phyloP scores from a whole-genome alignment of 169 alveolate genomes.

The Miamiensis avidus region DNA sequence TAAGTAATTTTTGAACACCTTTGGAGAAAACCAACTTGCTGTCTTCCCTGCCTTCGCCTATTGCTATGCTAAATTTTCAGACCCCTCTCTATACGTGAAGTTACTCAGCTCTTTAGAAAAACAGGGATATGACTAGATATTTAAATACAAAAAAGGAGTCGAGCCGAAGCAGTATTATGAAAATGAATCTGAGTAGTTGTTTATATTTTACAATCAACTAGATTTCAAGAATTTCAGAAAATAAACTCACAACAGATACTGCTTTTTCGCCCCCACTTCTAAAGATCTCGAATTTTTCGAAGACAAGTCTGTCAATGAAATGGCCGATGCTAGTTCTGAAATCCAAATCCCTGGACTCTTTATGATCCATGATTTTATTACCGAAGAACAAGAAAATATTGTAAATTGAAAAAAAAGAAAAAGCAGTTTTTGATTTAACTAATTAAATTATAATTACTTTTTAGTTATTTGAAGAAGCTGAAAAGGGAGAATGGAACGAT shows the following conservation, averaged over 20 bases:
- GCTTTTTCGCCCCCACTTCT: background rate
- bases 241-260: background rate
- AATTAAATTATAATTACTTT: slow-evolving; percentile 24
- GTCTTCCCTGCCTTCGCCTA: slow-evolving; percentile 21
- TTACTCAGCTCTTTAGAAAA: background rate
- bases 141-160: background rate
- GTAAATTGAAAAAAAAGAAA: slow-evolving; percentile 20
- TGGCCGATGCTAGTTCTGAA: slow-evolving; percentile 50
- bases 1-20: background rate
- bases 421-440: background rate
- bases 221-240: background rate
- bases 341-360: slow-evolving; percentile 60
- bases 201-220: background rate
- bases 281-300: background rate
- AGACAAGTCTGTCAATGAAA: slow-evolving; percentile 27
- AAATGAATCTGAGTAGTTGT: background rate
- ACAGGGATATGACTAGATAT: background rate
- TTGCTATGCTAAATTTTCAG: slow-evolving; percentile 16
- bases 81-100: too few species aligned
- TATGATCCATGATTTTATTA: slow-evolving; percentile 57
- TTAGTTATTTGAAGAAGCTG: slow-evolving; percentile 40
- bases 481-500: slow-evolving; percentile 51
- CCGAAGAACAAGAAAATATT: slow-evolving; percentile 46
- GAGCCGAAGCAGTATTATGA: background rate
- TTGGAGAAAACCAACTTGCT: slow-evolving; percentile 11